A percentile compares a stretch with the other conserved stretches of the same genome.
phyloP scores from a whole-genome alignment of 306 rosid genomes.

The Lablab purpureus region DNA sequence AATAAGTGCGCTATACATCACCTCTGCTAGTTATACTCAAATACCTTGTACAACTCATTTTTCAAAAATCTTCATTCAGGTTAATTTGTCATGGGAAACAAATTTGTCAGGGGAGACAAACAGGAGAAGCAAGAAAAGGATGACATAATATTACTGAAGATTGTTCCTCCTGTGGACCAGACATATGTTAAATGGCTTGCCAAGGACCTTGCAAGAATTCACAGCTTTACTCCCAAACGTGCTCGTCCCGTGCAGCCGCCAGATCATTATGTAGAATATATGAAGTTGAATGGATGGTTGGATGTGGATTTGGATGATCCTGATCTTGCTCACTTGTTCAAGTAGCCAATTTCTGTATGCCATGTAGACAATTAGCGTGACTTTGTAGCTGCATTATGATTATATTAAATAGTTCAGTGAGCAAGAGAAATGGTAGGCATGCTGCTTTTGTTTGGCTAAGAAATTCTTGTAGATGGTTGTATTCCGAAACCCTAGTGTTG shows the following conservation, averaged over 20 bases:
- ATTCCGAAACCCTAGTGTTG: not conserved
- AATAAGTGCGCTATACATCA: not conserved
- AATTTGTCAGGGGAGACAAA: slow-evolving; percentile 70
- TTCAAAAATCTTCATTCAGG: slow-evolving; percentile 5
- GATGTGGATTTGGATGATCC: slow-evolving; percentile 76
- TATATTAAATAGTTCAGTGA: not conserved
- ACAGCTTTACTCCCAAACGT: slow-evolving; percentile 61
- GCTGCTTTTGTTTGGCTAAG: not conserved
- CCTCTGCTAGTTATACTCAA: not conserved
- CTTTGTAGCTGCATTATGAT: not conserved
- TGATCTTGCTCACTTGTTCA: slow-evolving; percentile 70
- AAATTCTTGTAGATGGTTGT: not conserved
- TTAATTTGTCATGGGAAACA: slow-evolving; percentile 72
- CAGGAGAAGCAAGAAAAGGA: slow-evolving; percentile 61
- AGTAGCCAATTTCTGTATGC: slow-evolving; percentile 41
- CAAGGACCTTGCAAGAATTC: slow-evolving; percentile 67
- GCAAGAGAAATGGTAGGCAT: not conserved
- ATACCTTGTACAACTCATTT: not conserved
- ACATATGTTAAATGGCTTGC: slow-evolving; percentile 66
- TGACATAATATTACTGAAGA: slow-evolving; percentile 58
- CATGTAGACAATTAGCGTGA: not conserved
- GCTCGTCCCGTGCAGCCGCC: slow-evolving; percentile 68
- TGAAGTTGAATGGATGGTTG: slow-evolving; percentile 77
- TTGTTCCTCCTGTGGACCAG: slow-evolving; percentile 73
- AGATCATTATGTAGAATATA: slow-evolving; percentile 72